Base-by-base conservation (phyloP, 306 rosid species). In the Acacia acuminata region DNA sequence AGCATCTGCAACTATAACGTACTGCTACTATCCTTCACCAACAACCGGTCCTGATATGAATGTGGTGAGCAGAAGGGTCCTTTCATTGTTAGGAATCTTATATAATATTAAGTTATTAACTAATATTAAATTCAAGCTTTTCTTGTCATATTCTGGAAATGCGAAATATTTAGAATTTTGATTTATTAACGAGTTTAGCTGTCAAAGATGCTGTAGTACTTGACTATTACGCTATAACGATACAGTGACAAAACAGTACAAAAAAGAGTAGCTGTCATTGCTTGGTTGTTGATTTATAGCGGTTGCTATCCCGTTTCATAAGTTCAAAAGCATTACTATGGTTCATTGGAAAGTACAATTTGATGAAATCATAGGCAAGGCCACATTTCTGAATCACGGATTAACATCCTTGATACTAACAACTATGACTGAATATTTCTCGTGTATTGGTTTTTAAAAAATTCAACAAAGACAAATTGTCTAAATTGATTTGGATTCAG, bases 401-500 rank as follows among this genome's bases (percentile, higher is more conserved):
- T 51, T 51, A 10, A 11, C 27, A 5, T n/a, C 5, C 36, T 61
- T 11, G 36, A 10, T 61, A 25, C 36, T 22, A 20, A 22, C 14
- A 58, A 9, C 32, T 58, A 14, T 58, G 3, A 58, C 65, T 58
- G 10, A 58, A 10, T 58, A 56, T 8, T 7, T 56, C 10, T 55
- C 25, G 13, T 56, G 63, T 20, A n/a, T n/a, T 55, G 79, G 34
- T 70, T 32, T 32, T 27, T 27, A n/a, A n/a, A n/a, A 2, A 38
- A 82, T 66, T 58, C 50, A 71, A 48, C 20, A 30, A 71, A 65
- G 13, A 20, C 30, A 38, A 24, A 16, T 70, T 60, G 70, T 61
- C 14, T 48, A 4, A 70, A 27, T 53, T 22, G 51, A 34, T 48
- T 13, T 75, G 56, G 34, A 71, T 84, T 78, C 80, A 85, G 90